These are phyloP conservation scores for Hysterium pulicare DNA, from an alignment of 2,329 filamentous ascomycete genomes.

Conservation along the genomic window DNA sequence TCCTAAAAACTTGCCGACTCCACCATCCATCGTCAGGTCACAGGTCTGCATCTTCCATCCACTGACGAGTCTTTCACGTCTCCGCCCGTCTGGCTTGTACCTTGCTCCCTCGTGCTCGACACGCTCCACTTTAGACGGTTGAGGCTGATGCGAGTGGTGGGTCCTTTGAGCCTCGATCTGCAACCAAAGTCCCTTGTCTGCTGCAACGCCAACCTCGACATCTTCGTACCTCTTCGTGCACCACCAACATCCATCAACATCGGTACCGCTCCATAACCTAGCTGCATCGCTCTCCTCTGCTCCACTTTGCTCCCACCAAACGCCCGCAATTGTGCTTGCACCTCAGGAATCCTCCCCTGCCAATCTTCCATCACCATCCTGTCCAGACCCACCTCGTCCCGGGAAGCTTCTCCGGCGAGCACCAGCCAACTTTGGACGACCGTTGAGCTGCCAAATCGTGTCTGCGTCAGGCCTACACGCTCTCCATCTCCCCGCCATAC, in stretches of 20 bases:
- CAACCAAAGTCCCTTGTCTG: slow-evolving; percentile 5
- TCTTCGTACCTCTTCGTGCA: not conserved
- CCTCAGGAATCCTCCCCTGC: not conserved
- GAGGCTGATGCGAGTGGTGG: slow-evolving; percentile 6
- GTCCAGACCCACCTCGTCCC: slow-evolving; percentile 32
- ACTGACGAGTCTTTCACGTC: not conserved
- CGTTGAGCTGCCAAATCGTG: not conserved
- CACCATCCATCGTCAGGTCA: not conserved
- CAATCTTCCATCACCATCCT: slow-evolving; percentile 1
- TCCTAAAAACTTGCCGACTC: not conserved
- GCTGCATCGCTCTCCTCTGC: not conserved
- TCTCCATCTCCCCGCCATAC: slow-evolving; percentile 13
- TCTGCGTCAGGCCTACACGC: slow-evolving; percentile 17
- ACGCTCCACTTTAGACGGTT: slow-evolving; percentile 5
- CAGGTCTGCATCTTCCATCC: slow-evolving; percentile 8
- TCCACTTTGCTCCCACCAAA: slow-evolving; percentile 1
- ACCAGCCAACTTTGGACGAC: slow-evolving; percentile 20
- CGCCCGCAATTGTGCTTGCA: not conserved
- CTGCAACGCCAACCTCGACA: not conserved
- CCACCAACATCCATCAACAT: not conserved
- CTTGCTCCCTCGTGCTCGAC: slow-evolving; percentile 4
- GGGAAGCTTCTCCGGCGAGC: slow-evolving; percentile 30
- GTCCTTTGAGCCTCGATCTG: slow-evolving; percentile 5
- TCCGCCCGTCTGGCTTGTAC: slow-evolving; percentile 5
- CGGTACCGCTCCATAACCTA: not conserved